These are phyloP conservation scores for Emmonsiellopsis sp. DNA, from an alignment of 2,329 filamentous ascomycete genomes.

Conservation along the genomic window DNA sequence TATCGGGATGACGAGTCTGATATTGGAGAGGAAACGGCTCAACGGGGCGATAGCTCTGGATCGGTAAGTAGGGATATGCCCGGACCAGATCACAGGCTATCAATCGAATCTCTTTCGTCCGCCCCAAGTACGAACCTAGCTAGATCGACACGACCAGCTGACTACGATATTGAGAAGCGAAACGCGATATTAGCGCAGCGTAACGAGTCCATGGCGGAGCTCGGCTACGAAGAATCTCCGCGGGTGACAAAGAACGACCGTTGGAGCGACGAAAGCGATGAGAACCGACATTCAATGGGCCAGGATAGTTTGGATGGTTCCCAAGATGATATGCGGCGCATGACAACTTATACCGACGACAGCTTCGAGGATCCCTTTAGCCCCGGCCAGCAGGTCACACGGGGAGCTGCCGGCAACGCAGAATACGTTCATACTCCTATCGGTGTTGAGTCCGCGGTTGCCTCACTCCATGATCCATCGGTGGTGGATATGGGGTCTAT, in stretches of 20 bases:
- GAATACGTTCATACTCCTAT: constrained; percentile 63
- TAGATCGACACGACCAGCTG: constrained; percentile 45
- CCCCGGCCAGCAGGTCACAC: constrained; percentile 61
- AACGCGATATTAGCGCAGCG: constrained; percentile 41
- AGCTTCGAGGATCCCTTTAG: constrained; percentile 47
- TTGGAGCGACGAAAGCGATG: constrained; percentile 16
- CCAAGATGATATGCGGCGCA: constrained; percentile 43
- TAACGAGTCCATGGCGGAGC: constrained; percentile 23
- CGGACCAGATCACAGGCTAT: constrained; percentile 33
- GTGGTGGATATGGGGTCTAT: constrained; percentile 56
- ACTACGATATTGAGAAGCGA: constrained; percentile 43
- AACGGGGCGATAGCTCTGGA: constrained; percentile 43
- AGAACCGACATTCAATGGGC: constrained; percentile 9
- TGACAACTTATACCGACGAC: constrained; percentile 46
- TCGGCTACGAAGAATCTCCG: constrained; percentile 31
- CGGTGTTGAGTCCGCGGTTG: constrained; percentile 80
- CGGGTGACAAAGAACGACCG: constrained; percentile 14
- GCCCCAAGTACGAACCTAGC: constrained; percentile 51
- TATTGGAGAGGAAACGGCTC: constrained; percentile 49
- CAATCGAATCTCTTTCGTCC: constrained; percentile 51
- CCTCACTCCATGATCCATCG: constrained; percentile 80
- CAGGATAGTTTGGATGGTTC: constrained; percentile 35
- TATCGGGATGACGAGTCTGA: constrained; percentile 64
- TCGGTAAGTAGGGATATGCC: constrained; percentile 47
- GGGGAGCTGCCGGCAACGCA: constrained; percentile 62